Conservation (phyloP, 495 filamentous ascomycete species). For the Talaromyces adpressus region DNA sequence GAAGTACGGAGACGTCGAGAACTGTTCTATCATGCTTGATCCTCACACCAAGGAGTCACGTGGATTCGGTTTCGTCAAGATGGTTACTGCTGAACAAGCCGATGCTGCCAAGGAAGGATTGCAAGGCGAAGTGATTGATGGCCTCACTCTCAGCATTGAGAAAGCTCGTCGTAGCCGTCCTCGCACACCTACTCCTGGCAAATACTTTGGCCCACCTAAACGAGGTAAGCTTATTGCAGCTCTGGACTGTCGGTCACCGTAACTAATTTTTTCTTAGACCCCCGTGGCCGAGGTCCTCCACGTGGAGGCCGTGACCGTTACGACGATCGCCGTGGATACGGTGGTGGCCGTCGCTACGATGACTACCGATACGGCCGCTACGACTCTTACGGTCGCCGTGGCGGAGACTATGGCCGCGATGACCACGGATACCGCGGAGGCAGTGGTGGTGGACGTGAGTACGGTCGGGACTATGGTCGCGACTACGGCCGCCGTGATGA, state of each 20-base stretch:
- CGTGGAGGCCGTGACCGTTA: constrained; percentile 27
- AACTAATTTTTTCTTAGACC: constrained; percentile 4
- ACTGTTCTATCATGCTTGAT: constrained; percentile 99
- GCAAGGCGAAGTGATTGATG: constrained; percentile 92
- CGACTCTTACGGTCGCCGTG: constrained; percentile 43
- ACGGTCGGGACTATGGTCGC: constrained; percentile 46
- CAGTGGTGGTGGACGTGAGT: constrained; percentile 44
- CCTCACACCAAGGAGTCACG: constrained; percentile 97
- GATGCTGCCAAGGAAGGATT: constrained; percentile 95
- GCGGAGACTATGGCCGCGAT: constrained; percentile 47
- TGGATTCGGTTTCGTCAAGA: constrained; percentile 99
- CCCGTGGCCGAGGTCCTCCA: constrained; percentile 37
- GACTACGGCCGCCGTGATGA: constrained; percentile 33
- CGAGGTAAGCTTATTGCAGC: constrained; percentile 59
- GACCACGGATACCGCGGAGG: constrained; percentile 51
- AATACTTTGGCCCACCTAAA: constrained; percentile 99
- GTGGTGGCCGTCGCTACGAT: constrained; percentile 27
- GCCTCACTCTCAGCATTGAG: constrained; percentile 95
- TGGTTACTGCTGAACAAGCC: constrained; percentile 86
- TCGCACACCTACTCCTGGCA: constrained; percentile 93
- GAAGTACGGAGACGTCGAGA: constrained; percentile 97
- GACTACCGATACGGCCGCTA: constrained; percentile 50
- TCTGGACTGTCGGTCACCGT: not conserved
- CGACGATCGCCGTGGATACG: constrained; percentile 18
- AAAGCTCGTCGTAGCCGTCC: constrained; percentile 93